Base-by-base conservation (phyloP, 805 yeast genomes). In the Nakazawaea pomicola region DNA sequence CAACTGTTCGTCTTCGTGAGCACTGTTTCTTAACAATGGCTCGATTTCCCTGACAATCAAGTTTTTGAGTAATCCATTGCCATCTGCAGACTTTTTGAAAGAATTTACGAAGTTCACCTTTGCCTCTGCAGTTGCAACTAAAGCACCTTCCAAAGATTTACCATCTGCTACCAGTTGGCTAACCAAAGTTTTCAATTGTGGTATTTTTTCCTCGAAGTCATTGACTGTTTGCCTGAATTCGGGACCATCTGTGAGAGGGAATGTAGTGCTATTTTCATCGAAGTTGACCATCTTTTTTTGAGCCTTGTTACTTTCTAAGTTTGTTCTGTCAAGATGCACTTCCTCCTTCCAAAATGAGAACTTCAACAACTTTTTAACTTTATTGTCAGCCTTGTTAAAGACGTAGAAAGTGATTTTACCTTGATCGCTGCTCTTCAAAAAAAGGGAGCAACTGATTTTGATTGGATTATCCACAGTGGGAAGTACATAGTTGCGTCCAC, bases 171-270 rank as follows among this genome's bases (percentile, higher is more conserved):
- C 39, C 4, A 49, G 43, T 17, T 29, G 25, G 31, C 49, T 52
- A 5, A 50, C 33, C 9, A 49, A 40, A 21, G 38, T 47, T 16
- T 46, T 50, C 27, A 55, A 25, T 23, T 48, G 46, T 4, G 56
- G 49, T 2, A 55, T 54, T 32, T 47, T 48, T 10, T 36, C 33
- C 40, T 62, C 67, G 31, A 52, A 60, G 15, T 50, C 52, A 12
- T 41, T 39, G 11, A 62, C 29, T 1, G 60, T 45, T 17, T 53
- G 57, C 39, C 67, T 46, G 30, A 61, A 58, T 4, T 49, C 43
- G 1, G 67, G 66, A 4, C 65, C 74, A 56, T 69, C 68, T 45
- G 64, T 51, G 60, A 57, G 43, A 0, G 60, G 51, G 9, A 58
- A n/a, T n/a, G n/a, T n/a, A n/a, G n/a, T n/a, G n/a, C n/a, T n/a